Evolutionary conservation across 2,329 filamentous ascomycete species (phyloP), one percentile per base, ranked within the genome.

Genomic region (Ophiostoma piceae): DNA sequence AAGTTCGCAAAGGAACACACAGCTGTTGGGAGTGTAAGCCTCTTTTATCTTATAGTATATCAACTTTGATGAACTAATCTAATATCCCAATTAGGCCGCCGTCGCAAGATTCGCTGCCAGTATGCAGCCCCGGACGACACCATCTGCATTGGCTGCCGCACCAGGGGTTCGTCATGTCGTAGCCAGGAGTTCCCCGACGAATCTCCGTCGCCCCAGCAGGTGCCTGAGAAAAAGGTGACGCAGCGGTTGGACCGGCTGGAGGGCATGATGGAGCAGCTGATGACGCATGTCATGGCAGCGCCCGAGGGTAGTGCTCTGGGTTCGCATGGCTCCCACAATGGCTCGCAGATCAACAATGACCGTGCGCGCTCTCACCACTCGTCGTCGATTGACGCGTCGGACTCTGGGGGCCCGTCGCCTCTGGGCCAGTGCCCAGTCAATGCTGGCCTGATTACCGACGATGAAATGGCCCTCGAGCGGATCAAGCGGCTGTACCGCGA

Each of bases 11-110:
- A 71, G 84, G 84, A n/a, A 86, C 84, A 1, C 80, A 80, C 72
- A 85, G 83, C 73, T 85, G 84, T 74, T 85, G 83, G 83, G 83
- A 85, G 75, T 85, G 84, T 81, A 78, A 79, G 26, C n/a, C n/a
- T n/a, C n/a, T n/a, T n/a, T n/a, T n/a, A n/a, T n/a, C n/a, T n/a
- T n/a, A n/a, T n/a, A n/a, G n/a, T n/a, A n/a, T n/a, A n/a, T n/a
- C n/a, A n/a, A n/a, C n/a, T n/a, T n/a, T n/a, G n/a, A n/a, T n/a
- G n/a, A n/a, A n/a, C n/a, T n/a, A n/a, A n/a, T n/a, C n/a, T n/a
- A n/a, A n/a, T n/a, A n/a, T n/a, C n/a, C n/a, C n/a, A n/a, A n/a
- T n/a, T n/a, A n/a, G n/a, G 79, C 70, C 77, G 79, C 22, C 79
- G 81, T 66, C 79, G 83, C 60, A 85, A 85, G 75, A 81, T 83